Conservation (phyloP, 164 flowering plant species). For the Sedum album region DNA sequence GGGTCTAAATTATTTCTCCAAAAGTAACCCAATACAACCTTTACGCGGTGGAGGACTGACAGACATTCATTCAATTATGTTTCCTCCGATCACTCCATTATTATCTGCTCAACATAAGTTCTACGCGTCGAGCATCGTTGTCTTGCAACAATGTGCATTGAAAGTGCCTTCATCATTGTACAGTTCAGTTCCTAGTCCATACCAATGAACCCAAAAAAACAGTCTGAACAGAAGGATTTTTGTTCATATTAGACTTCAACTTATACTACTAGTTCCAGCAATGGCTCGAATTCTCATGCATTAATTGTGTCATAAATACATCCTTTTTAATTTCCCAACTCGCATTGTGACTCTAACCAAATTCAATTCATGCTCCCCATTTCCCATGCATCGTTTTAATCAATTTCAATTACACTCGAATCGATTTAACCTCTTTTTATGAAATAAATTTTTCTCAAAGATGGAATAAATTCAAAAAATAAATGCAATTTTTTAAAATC, state of each 20-base stretch:
- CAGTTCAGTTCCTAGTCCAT: not conserved
- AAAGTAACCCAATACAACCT: not conserved
- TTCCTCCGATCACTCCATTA: not conserved
- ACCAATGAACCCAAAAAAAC: not conserved
- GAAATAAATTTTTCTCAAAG: no score
- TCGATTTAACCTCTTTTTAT: no score
- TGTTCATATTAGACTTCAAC: not conserved
- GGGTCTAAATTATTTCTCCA: not conserved
- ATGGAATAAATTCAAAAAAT: not conserved
- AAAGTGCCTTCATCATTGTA: not conserved
- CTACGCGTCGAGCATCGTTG: constrained; percentile 1
- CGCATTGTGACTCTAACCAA: not conserved
- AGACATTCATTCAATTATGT: not conserved
- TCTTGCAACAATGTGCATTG: not conserved
- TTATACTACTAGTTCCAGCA: not conserved
- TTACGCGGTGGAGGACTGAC: not conserved
- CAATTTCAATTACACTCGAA: no score
- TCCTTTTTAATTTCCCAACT: not conserved
- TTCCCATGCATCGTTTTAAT: not conserved
- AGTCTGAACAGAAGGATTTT: not conserved
- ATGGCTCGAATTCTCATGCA: not conserved
- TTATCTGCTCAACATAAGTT: not conserved
- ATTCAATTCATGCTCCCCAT: not conserved
- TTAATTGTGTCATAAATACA: not conserved
- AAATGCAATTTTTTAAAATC: no score